Base-by-base conservation (phyloP, 192 early-diverging fungal genomes). In the Podila verticillata region DNA sequence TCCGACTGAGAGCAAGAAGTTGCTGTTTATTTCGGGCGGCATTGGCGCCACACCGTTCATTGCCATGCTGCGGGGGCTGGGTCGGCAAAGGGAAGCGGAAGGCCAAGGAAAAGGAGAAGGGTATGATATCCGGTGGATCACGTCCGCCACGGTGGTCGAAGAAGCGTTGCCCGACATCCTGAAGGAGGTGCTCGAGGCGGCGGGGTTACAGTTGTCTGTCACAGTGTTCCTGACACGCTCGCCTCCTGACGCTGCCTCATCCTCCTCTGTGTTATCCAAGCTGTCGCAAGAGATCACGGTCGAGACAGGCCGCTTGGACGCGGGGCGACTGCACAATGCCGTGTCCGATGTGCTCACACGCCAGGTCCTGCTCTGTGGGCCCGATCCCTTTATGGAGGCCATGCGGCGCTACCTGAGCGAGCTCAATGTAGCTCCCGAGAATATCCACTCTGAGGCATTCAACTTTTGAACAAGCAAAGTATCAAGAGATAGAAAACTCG, bases 31-130 rank as follows among this genome's bases (percentile, higher is more conserved):
- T 30, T 79, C 75, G 30, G 75, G 75, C 10, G 75, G 75, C 0
- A 79, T 79, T 35, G 75, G 75, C 3, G 70, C 69, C 6, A 79
- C 75, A 0, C 75, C 75, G 4, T 79, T 79, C 26, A 63, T 79
- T 17, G 70, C 75, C 17, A 79, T 79, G 75, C 48, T 79, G 15
- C 68, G 75, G 3, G 75, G 75, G 3, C 39, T 64, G 9, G 36
- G 63, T 17, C 68, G 67, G 32, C 20, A 32, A 39, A 44, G 17
- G 39, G 39, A 44, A 44, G n/a, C n/a, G n/a, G n/a, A n/a, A n/a
- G n/a, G n/a, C n/a, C 39, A 44, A 44, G 39, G 36, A 39, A 12
- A 9, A 39, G 36, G 12, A 39, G 36, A 39, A 8, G 34, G 29
- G 20, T 47, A 34, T 29, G 63, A 70, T 19, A 72, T 79, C 24